Percentiles rank a stretch among this genome's conserved stretches.
phyloP scores from a whole-genome alignment of 768 basidiomycete genomes.

The Lentinula boryana region DNA sequence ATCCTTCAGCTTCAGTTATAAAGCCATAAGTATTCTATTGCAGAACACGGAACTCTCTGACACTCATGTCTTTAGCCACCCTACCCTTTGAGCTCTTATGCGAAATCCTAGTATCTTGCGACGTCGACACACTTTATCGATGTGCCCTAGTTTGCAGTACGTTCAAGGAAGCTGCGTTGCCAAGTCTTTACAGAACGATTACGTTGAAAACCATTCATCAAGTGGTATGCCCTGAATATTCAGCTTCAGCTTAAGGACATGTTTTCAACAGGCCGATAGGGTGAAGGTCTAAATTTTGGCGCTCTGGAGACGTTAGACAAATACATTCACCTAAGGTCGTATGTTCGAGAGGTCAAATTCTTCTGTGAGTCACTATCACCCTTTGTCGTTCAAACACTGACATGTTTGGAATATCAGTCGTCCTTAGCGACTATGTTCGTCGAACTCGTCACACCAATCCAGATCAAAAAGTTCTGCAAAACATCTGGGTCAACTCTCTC shows the following conservation, averaged over 20 bases:
- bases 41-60: too few relatives aligned
- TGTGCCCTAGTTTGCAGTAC: background rate
- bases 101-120: background rate
- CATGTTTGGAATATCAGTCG: background rate
- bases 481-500: background rate
- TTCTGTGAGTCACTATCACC: background rate
- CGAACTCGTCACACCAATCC: background rate
- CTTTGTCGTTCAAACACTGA: background rate
- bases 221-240: background rate
- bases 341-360: slow-evolving; percentile 5
- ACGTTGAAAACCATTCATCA: background rate
- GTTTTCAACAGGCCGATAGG: background rate
- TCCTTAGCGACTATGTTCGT: slow-evolving; percentile 4
- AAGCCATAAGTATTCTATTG: background rate
- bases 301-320: slow-evolving; percentile 5
- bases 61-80: background rate
- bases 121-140: background rate
- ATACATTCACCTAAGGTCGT: background rate
- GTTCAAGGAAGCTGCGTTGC: slow-evolving; percentile 2
- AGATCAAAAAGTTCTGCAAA: background rate
- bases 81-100: slow-evolving; percentile 2
- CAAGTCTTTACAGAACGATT: background rate
- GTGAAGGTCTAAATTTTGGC: background rate
- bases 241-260: background rate
- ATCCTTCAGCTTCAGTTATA: background rate